These are phyloP conservation scores for Vigna angularis DNA, from an alignment of 306 rosid genomes.

Conservation along the genomic window DNA sequence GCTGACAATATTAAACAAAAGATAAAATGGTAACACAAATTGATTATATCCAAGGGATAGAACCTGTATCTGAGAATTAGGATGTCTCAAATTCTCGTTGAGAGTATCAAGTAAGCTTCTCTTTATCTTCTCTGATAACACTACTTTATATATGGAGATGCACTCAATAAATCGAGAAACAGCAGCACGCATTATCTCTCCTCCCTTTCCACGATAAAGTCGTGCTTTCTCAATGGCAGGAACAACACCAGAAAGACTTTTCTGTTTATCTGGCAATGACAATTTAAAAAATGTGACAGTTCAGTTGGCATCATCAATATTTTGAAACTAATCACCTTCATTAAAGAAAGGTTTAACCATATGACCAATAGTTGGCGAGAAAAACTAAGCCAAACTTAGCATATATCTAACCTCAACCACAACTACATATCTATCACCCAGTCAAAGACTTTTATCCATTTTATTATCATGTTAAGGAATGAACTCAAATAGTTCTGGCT, in stretches of 20 bases:
- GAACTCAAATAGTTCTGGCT: slow-evolving; percentile 27
- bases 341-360: slow-evolving; percentile 28
- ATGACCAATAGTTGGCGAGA: slow-evolving; percentile 30
- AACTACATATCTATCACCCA: slow-evolving; percentile 11
- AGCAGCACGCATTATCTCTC: slow-evolving; percentile 96
- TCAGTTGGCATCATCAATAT: slow-evolving; percentile 33
- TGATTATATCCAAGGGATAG: slow-evolving; percentile 34
- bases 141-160: slow-evolving; percentile 63
- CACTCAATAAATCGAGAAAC: slow-evolving; percentile 93
- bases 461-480: slow-evolving; percentile 37
- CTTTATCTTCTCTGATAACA: slow-evolving; percentile 74
- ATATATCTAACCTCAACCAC: slow-evolving; percentile 25
- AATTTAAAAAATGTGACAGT: slow-evolving; percentile 33
- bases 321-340: slow-evolving; percentile 27
- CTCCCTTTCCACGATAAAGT: slow-evolving; percentile 97
- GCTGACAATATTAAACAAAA: slow-evolving; percentile 15
- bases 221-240: slow-evolving; percentile 94
- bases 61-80: slow-evolving; percentile 97
- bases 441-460: slow-evolving; percentile 31
- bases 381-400: slow-evolving; percentile 16
- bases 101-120: slow-evolving; percentile 75
- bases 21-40: slow-evolving; percentile 17
- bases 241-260: slow-evolving; percentile 74
- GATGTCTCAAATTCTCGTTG: slow-evolving; percentile 94
- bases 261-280: slow-evolving; percentile 71